Evolutionary conservation across 2,329 filamentous ascomycete genomes (phyloP), one percentile per base, ranked within the genome.

Genomic region (Tricladium varicosporioides): DNA sequence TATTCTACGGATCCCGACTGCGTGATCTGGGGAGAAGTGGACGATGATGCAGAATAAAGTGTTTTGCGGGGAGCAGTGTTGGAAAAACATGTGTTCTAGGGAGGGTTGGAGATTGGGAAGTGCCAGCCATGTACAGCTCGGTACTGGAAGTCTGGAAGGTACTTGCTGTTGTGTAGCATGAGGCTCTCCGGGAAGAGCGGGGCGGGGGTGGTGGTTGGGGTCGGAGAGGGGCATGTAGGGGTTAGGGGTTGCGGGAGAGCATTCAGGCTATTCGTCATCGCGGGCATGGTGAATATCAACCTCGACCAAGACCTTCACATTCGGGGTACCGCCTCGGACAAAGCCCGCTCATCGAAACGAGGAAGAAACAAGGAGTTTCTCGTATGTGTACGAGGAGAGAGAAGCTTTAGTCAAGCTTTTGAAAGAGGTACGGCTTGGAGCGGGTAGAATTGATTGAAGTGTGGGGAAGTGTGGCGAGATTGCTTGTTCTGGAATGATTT

Each of bases 231-330:
- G 22, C 22, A 27, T 27, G 22, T 27, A 27, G 22, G 22, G 22
- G 22, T 27, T 27, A 27, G 22, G 22, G 22, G 22, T 27, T 27
- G 22, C 22, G 22, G 22, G 22, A 27, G 43, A 18, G 13, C 27
- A 48, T 53, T 53, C 44, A 53, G 51, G 51, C 51, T 53, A 44
- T 47, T 53, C 44, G 40, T 40, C 44, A 40, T 42, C 43, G 31
- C 45, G 13, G 13, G 11, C 15, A 13, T 47, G 22, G 45, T 18
- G 19, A 47, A n/a, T 18, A 47, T n/a, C 36, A 40, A 27, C 22
- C 22, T 27, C 22, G 22, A 27, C 22, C 22, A 27, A 27, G 22
- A 27, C 22, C 7, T 27, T 27, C 7, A 7, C 22, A 27, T 27
- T 43, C 40, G 40, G 40, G 40, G 40, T 43, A 27, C 22, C 22